Conservation (phyloP, 73 alveolate species). For the Paramecium sexaurelia region DNA sequence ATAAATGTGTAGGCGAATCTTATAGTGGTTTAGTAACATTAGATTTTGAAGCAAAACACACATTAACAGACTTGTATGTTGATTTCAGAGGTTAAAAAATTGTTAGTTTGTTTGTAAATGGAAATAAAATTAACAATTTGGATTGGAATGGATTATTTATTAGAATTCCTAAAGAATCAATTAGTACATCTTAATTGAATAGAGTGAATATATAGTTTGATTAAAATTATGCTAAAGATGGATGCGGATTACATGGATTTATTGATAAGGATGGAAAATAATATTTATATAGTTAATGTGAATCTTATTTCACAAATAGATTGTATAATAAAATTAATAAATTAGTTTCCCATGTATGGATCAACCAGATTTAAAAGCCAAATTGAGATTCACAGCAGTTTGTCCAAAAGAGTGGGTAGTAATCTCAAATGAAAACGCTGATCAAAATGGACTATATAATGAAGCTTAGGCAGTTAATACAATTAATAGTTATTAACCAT, state of each 20-base stretch:
- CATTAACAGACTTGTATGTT: slow-evolving; percentile 44
- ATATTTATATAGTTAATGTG: slow-evolving; percentile 96
- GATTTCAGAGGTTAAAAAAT: slow-evolving; percentile 82
- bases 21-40: slow-evolving; percentile 52
- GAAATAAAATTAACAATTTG: slow-evolving; percentile 43
- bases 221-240: slow-evolving; percentile 82
- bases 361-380: slow-evolving; percentile 97
- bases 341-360: slow-evolving; percentile 96
- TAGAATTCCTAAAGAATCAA: slow-evolving; percentile 42
- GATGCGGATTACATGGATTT: slow-evolving; percentile 94
- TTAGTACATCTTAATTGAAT: slow-evolving; percentile 27
- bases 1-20: not conserved
- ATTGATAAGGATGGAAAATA: slow-evolving; percentile 94
- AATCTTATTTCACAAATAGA: slow-evolving; percentile 95
- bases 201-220: slow-evolving; percentile 61
- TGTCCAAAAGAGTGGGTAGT: slow-evolving; percentile 96
- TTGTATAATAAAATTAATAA: slow-evolving; percentile 50
- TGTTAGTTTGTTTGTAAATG: slow-evolving; percentile 69
- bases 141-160: slow-evolving; percentile 69
- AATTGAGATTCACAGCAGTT: slow-evolving; percentile 79
- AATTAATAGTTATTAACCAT: not conserved
- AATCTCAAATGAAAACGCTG: slow-evolving; percentile 82
- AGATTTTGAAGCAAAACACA: not conserved
- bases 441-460: not conserved
- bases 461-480: not conserved